Evolutionary conservation across 768 basidiomycete species (phyloP).

Genomic region (Daedaleopsis sinensis): DNA sequence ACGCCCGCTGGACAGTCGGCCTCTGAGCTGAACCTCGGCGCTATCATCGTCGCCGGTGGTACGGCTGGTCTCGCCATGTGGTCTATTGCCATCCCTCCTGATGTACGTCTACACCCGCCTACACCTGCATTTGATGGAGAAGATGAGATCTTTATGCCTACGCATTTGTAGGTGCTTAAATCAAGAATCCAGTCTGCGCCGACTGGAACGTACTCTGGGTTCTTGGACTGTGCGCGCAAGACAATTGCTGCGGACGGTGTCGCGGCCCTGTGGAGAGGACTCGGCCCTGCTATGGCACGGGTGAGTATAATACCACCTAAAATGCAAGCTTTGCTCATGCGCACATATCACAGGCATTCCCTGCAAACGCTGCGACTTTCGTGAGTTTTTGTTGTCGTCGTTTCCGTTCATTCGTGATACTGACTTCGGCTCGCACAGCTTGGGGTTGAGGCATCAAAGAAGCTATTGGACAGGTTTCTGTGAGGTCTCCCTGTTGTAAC

Average conservation of each 20-base stretch:
- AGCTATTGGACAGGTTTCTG: slow-evolving; percentile 73
- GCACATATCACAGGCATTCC: slow-evolving; percentile 74
- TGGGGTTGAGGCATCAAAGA: slow-evolving; percentile 90
- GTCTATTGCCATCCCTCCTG: slow-evolving; percentile 95
- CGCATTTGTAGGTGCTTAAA: slow-evolving; percentile 76
- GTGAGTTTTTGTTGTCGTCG: slow-evolving; percentile 48
- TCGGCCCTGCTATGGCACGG: slow-evolving; percentile 95
- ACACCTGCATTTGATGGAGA: not conserved
- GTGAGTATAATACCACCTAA: slow-evolving; percentile 46
- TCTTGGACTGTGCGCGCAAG: slow-evolving; percentile 91
- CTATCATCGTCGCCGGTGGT: slow-evolving; percentile 90
- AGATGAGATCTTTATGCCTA: not conserved
- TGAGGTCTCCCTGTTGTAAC: slow-evolving; percentile 23
- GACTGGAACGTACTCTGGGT: slow-evolving; percentile 94
- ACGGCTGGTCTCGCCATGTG: slow-evolving; percentile 98
- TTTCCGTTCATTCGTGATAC: not conserved
- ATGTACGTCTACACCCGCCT: slow-evolving; percentile 56
- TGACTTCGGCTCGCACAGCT: slow-evolving; percentile 50
- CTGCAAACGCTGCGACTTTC: slow-evolving; percentile 94
- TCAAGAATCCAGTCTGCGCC: slow-evolving; percentile 95
- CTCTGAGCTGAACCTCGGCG: slow-evolving; percentile 79
- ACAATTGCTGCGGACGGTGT: slow-evolving; percentile 90
- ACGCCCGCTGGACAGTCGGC: slow-evolving; percentile 82
- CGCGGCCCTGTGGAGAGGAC: slow-evolving; percentile 91
- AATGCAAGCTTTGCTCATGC: not conserved